Evolutionary conservation across 352 stramenopile genomes (phyloP), one percentile per base, ranked within the genome.

Genomic region (Peronospora farinosa): DNA sequence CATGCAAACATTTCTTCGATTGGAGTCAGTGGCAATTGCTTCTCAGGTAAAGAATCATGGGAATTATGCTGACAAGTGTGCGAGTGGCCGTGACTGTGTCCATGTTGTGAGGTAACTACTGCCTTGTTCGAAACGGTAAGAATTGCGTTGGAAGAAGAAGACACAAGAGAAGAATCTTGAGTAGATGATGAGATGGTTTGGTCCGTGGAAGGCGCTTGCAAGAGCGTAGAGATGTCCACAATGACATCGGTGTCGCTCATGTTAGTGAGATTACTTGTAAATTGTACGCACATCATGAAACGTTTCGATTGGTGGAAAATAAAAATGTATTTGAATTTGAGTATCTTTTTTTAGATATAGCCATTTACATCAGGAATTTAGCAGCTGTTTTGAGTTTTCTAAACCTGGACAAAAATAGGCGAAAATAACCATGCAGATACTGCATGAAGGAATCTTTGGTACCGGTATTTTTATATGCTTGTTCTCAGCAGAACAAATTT

Each of bases 1-100:
- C 74, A 87, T 2, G 59, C 42, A 30, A 88, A 86, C 16, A 91
- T 73, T 54, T 85, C 69, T 23, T 90, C 69, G 15, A 73, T 57
- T 41, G 76, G 70, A 23, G 75, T 72, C 44, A 69, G 33, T 32
- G 60, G 60, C 12, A 25, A 2, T 9, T 58, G 54, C 45, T 57
- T 40, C 27, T 60, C 38, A 7, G 49, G 33, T 1, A 43, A 44
- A 30, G 27, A 23, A 17, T 38, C 19, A 21, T 0, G 33, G 41
- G 62, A 46, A 31, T n/a, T 32, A 55, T 57, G 43, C 25, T 63
- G 55, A 28, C 60, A 61, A 16, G 53, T 57, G 19, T 33, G 40
- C 33, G 4, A 9, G 10, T 57, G 38, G 49, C 51, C 23, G 44
- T 66, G 60, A 19, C 54, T 35, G 15, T 35, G 46, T 27, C 35